phyloP scores from a whole-genome alignment of 2,329 filamentous ascomycete genomes.

The Diaporthe ampelina region DNA sequence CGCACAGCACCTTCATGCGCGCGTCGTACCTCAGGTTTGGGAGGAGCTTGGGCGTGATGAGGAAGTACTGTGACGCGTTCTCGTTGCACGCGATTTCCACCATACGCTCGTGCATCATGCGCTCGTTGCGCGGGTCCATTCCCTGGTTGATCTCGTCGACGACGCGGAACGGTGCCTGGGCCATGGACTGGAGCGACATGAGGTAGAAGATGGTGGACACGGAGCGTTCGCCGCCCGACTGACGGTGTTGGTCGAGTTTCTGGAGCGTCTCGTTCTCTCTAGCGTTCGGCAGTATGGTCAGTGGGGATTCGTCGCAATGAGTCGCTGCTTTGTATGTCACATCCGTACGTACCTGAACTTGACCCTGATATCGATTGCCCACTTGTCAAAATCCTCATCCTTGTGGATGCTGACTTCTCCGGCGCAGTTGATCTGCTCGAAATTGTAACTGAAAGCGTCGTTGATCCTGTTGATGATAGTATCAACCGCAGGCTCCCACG shows the following conservation, averaged over 20 bases:
- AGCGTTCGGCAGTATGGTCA: constrained; percentile 43
- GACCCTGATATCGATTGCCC: constrained; percentile 94
- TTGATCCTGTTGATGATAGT: constrained; percentile 84
- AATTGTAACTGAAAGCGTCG: constrained; percentile 92
- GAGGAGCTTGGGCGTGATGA: constrained; percentile 96
- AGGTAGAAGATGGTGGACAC: constrained; percentile 99
- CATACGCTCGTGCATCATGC: constrained; percentile 98
- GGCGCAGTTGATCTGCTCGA: constrained; percentile 92
- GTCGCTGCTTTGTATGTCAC: neutral
- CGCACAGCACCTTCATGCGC: constrained; percentile 94
- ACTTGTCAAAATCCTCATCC: constrained; percentile 92
- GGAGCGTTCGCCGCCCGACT: constrained; percentile 95
- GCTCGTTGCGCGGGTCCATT: constrained; percentile 98
- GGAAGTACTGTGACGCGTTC: constrained; percentile 88
- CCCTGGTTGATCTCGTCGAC: constrained; percentile 99
- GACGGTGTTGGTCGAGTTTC: constrained; percentile 89
- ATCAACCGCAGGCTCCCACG: constrained; percentile 90
- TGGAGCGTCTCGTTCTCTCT: constrained; percentile 87
- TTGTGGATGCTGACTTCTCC: constrained; percentile 92
- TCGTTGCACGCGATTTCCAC: constrained; percentile 95
- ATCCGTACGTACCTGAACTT: constrained; percentile 81
- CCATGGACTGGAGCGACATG: constrained; percentile 95
- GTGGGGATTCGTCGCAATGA: constrained; percentile 43
- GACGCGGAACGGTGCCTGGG: constrained; percentile 94
- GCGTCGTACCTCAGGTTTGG: constrained; percentile 87